Evolutionary conservation across 164 flowering plant species (phyloP).

Genomic region (Stephania cephalantha): DNA sequence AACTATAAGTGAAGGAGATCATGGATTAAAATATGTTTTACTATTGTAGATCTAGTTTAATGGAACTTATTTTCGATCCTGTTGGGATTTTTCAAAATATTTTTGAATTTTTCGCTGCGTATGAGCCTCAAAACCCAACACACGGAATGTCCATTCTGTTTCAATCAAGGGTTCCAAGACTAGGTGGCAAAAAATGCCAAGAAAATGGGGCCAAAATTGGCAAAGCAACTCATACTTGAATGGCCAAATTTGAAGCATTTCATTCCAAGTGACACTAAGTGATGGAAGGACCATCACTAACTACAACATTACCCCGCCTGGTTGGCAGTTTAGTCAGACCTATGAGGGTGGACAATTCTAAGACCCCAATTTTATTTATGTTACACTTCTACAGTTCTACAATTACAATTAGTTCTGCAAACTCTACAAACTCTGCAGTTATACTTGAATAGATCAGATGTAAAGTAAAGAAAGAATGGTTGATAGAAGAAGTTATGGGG

Average conservation of each 20-base stretch:
- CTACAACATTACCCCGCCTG: slow-evolving; percentile 28
- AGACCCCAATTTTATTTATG: not conserved
- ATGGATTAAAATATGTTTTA: no score
- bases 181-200: slow-evolving; percentile 41
- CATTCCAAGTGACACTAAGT: slow-evolving; percentile 43
- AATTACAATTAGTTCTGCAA: no score
- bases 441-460: not conserved
- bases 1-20: no score
- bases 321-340: slow-evolving; percentile 48
- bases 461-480: not conserved
- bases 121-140: no score
- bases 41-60: no score
- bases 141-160: slow-evolving; percentile 36
- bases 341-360: slow-evolving; percentile 36
- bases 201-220: slow-evolving; percentile 61
- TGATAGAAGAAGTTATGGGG: not conserved
- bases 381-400: no score
- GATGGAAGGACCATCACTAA: slow-evolving; percentile 35
- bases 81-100: no score
- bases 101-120: no score
- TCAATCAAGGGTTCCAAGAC: slow-evolving; percentile 36
- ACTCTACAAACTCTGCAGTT: not conserved
- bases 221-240: slow-evolving; percentile 34
- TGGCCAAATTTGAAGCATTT: slow-evolving; percentile 43
- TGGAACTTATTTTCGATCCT: no score